Evolutionary conservation across 495 filamentous ascomycete species (phyloP), one percentile per base, ranked within the genome.

Genomic region (Letharia lupina): DNA sequence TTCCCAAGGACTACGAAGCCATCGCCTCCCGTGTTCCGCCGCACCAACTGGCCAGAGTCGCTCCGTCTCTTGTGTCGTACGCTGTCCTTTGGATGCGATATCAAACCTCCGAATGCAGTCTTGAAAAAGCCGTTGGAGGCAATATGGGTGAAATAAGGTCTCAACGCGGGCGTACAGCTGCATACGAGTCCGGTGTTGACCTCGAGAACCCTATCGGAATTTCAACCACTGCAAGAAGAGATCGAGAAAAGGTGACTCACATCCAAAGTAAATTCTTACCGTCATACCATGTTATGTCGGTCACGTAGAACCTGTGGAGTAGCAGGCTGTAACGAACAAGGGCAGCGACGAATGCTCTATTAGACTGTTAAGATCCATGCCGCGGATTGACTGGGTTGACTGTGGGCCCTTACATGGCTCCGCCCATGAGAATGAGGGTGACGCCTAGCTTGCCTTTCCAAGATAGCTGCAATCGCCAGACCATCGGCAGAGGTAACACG

Each of bases 111-210:
- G 8, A 5, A 37, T 9, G 28, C 13, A 11, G 1, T 33, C 13
- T 54, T 54, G 50, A 8, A 31, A 33, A 31, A 31, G 28, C 28
- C 11, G 10, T 33, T 31, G 50, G 48, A 52, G 23, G 48, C 10
- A 4, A 52, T 3, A 5, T 56, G 8, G 4, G 16, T 9, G 31
- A 68, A 54, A 23, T 65, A 63, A 12, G 68, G 68, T 41, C 47
- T 42, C 28, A 70, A 54, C 1, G 66, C 68, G 18, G 66, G 68
- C 35, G 65, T 68, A 66, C 68, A 70, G 47, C 61, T 65, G 60
- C 77, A 79, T 15, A 77, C 75, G 16, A 79, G 61, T n/a, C 77
- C 77, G 15, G 74, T 77, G 69, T 79, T 77, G n/a, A 79, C 72
- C 56, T 79, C 77, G 62, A 79, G 70, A 16, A 77, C 73, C 31